These are phyloP conservation scores for Pseudophaeomoniella oleicola DNA, from an alignment of 2,329 filamentous ascomycete species.

Conservation along the genomic window DNA sequence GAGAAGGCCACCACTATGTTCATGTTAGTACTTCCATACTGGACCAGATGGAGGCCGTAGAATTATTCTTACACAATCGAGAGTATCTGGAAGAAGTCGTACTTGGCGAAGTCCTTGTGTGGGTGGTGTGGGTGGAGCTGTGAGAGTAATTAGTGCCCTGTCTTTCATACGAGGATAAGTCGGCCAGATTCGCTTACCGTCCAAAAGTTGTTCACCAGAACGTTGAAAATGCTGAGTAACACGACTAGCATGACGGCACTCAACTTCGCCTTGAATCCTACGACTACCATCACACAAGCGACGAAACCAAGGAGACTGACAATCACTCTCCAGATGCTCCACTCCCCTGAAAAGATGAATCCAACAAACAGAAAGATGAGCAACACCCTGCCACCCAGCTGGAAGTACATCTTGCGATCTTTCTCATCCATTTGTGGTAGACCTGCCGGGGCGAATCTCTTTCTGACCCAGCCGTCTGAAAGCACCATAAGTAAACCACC, in stretches of 20 bases:
- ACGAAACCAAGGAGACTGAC: constrained; percentile 76
- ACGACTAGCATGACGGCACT: constrained; percentile 91
- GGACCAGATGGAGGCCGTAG: too few relatives aligned
- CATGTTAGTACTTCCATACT: too few relatives aligned
- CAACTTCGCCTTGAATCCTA: constrained; percentile 99
- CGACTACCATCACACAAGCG: constrained; percentile 95
- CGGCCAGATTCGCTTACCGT: constrained; percentile 50
- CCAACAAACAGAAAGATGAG: constrained; percentile 96
- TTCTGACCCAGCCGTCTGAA: constrained; percentile 94
- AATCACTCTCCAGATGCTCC: constrained; percentile 74
- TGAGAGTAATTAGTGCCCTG: background rate
- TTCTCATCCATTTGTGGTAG: constrained; percentile 93
- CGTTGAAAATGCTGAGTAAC: constrained; percentile 90
- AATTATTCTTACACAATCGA: constrained; percentile 90
- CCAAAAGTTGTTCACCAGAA: constrained; percentile 99
- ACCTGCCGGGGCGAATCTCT: constrained; percentile 91
- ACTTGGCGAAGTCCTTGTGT: constrained; percentile 99
- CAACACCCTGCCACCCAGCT: constrained; percentile 86
- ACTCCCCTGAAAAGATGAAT: constrained; percentile 89
- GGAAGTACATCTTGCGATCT: constrained; percentile 99
- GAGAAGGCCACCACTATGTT: constrained; percentile 62
- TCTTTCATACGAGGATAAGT: constrained; percentile 1
- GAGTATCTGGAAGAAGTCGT: constrained; percentile 99
- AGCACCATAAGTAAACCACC: constrained; percentile 95
- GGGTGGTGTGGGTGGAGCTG: constrained; percentile 95